A percentile compares a stretch with the other conserved stretches of the same genome.
These are phyloP conservation scores for Exophiala sp. DNA, from an alignment of 2,329 filamentous ascomycete genomes.

Conservation along the genomic window DNA sequence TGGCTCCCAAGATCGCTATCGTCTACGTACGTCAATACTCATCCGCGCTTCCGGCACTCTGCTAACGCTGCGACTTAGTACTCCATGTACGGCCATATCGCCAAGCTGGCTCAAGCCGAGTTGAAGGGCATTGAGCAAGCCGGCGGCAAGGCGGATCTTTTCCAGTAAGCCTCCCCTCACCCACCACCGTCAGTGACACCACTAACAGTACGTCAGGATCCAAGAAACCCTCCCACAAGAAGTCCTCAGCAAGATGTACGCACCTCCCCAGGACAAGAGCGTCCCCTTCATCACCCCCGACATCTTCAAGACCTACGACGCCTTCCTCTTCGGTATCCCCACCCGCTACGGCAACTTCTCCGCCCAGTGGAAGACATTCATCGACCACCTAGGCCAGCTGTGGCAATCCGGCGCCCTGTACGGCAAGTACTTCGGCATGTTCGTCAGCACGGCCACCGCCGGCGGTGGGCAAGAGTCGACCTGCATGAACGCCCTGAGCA, in stretches of 20 bases:
- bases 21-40: slow-evolving; percentile 66
- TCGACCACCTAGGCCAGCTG: slow-evolving; percentile 83
- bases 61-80: slow-evolving; percentile 55
- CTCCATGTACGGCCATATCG: slow-evolving; percentile 91
- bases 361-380: slow-evolving; percentile 81
- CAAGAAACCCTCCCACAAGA: slow-evolving; percentile 82
- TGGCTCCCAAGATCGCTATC: slow-evolving; percentile 91
- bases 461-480: slow-evolving; percentile 95
- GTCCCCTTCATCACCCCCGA: slow-evolving; percentile 62
- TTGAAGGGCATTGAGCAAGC: slow-evolving; percentile 84
- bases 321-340: slow-evolving; percentile 87
- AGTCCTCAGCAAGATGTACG: slow-evolving; percentile 86
- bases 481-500: slow-evolving; percentile 74
- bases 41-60: background rate
- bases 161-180: slow-evolving; percentile 58
- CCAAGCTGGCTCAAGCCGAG: slow-evolving; percentile 80
- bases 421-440: slow-evolving; percentile 88
- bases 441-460: slow-evolving; percentile 77
- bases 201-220: slow-evolving; percentile 50
- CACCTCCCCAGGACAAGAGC: slow-evolving; percentile 65
- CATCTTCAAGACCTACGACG: slow-evolving; percentile 73
- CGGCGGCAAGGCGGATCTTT: slow-evolving; percentile 77
- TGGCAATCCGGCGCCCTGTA: slow-evolving; percentile 74
- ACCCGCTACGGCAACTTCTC: slow-evolving; percentile 98
- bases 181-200: background rate